A percentile compares a stretch with the other conserved stretches of the same genome.
Evolutionary conservation across 768 basidiomycete genomes (phyloP).

Genomic region (Phaeolepiota aurea): DNA sequence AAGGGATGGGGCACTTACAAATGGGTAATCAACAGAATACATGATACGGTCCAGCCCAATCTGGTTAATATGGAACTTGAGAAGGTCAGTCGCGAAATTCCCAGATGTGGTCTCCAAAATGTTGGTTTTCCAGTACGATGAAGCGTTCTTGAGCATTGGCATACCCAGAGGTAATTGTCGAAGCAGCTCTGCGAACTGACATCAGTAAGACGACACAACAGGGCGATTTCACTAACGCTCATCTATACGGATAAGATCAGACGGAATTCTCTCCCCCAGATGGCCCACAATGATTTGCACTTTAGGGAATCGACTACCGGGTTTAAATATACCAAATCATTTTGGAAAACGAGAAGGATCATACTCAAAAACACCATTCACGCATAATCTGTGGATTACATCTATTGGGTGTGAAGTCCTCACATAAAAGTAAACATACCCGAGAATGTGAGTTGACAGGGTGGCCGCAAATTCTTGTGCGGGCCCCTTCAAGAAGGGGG

Average conservation of each 20-base stretch:
- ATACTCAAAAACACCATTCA: slow-evolving; percentile 32
- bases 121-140: slow-evolving; percentile 29
- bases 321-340: neutral
- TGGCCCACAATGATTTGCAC: slow-evolving; percentile 33
- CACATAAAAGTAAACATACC: slow-evolving; percentile 11
- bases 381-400: slow-evolving; percentile 16
- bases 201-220: neutral
- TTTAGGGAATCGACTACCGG: slow-evolving; percentile 28
- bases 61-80: slow-evolving; percentile 28
- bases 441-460: slow-evolving; percentile 29
- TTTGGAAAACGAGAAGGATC: neutral
- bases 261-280: slow-evolving; percentile 32
- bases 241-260: slow-evolving; percentile 31
- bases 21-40: slow-evolving; percentile 31
- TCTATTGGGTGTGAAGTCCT: neutral
- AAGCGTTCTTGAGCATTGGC: slow-evolving; percentile 27
- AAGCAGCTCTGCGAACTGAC: slow-evolving; percentile 17
- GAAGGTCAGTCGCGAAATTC: slow-evolving; percentile 28
- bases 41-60: slow-evolving; percentile 32
- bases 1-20: slow-evolving; percentile 12
- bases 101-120: slow-evolving; percentile 32
- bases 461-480: slow-evolving; percentile 29
- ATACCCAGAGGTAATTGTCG: slow-evolving; percentile 19
- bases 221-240: slow-evolving; percentile 17
- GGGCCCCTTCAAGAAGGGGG: slow-evolving; percentile 22